A percentile compares a stretch with the other conserved stretches of the same genome.
phyloP scores from a whole-genome alignment of 2,329 filamentous ascomycete genomes.

The Aurifilum marmelostoma region DNA sequence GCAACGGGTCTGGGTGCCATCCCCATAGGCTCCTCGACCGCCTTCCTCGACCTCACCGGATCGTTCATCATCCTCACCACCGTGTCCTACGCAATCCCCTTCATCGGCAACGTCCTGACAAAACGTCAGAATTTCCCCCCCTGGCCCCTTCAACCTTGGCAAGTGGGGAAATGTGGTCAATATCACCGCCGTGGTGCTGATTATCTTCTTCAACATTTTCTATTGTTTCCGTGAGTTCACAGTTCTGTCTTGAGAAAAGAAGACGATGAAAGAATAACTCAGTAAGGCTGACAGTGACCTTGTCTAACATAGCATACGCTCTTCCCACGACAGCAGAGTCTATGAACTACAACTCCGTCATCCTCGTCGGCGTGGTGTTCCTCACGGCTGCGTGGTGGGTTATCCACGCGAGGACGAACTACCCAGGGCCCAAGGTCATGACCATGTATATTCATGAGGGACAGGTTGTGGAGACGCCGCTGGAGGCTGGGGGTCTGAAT shows the following conservation, averaged over 20 bases:
- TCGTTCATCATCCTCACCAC: slow-evolving; percentile 61
- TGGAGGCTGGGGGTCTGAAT: slow-evolving; percentile 26
- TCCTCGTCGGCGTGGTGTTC: slow-evolving; percentile 52
- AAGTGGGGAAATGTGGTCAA: slow-evolving; percentile 55
- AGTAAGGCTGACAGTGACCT: slow-evolving; percentile 15
- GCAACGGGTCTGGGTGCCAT: slow-evolving; percentile 60
- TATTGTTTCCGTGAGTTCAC: slow-evolving; percentile 59
- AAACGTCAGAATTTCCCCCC: slow-evolving; percentile 54
- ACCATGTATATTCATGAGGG: slow-evolving; percentile 46
- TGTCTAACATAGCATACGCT: slow-evolving; percentile 40
- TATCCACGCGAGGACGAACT: slow-evolving; percentile 49
- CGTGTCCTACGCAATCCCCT: slow-evolving; percentile 55
- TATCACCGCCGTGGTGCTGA: slow-evolving; percentile 52
- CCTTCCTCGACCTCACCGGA: slow-evolving; percentile 60
- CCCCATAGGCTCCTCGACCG: slow-evolving; percentile 56
- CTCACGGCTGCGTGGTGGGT: slow-evolving; percentile 56
- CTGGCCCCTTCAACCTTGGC: slow-evolving; percentile 58
- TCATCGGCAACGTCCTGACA: slow-evolving; percentile 55
- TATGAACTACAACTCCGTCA: slow-evolving; percentile 60
- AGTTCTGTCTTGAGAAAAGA: fast-evolving
- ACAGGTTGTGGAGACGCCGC: slow-evolving; percentile 12
- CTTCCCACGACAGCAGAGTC: slow-evolving; percentile 45
- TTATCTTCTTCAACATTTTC: slow-evolving; percentile 59
- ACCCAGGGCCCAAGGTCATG: slow-evolving; percentile 55
- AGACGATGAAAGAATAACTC: no score